Percentiles rank a stretch among this genome's conserved stretches.
Evolutionary conservation across 306 rosid species (phyloP).

Genomic region (Medicago lupulina): DNA sequence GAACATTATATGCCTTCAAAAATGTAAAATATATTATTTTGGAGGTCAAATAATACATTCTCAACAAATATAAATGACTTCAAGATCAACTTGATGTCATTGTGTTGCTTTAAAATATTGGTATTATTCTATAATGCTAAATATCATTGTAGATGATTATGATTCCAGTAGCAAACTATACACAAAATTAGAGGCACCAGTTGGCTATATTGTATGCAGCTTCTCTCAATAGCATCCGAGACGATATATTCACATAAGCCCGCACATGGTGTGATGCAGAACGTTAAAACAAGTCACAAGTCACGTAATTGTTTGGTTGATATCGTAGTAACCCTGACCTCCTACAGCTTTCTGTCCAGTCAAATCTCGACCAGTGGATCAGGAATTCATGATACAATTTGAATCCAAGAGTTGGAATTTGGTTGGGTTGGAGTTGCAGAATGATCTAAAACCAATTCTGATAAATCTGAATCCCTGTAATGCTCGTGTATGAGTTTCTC

Average conservation of each 20-base stretch:
- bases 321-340: neutral
- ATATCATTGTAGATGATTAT: neutral
- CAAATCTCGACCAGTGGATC: neutral
- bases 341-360: neutral
- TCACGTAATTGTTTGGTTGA: constrained; percentile 15
- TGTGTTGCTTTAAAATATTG: neutral
- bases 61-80: neutral
- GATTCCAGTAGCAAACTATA: neutral
- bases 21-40: no score
- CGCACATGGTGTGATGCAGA: neutral
- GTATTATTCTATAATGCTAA: neutral
- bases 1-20: no score
- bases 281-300: constrained; percentile 9
- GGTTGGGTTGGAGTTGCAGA: constrained; percentile 1
- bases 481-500: constrained; percentile 33
- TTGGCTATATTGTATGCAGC: neutral
- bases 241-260: neutral
- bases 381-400: neutral
- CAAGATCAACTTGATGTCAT: neutral
- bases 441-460: constrained; percentile 33
- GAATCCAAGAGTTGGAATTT: neutral
- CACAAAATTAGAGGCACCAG: neutral
- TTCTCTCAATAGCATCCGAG: constrained; percentile 1
- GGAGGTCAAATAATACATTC: neutral
- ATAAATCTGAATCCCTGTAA: constrained; percentile 17